Evolutionary conservation across 2,329 filamentous ascomycete genomes (phyloP).

Genomic region (Aspergillus fumigatiaffinis): DNA sequence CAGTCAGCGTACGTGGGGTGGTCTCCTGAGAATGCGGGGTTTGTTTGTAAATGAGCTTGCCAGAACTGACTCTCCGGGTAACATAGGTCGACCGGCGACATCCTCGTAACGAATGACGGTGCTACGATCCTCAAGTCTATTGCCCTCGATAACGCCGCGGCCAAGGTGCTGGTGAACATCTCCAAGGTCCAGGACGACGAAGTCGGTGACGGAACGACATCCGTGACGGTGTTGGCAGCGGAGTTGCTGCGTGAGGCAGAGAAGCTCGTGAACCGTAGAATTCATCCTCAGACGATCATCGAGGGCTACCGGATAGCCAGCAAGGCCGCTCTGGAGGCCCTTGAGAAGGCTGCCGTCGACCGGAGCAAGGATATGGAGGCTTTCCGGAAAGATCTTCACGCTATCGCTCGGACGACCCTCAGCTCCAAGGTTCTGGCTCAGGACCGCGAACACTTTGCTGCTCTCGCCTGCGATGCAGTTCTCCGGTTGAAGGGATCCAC

Average conservation of each 20-base stretch:
- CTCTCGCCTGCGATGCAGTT: conserved; percentile 86
- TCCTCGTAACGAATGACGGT: conserved; percentile 98
- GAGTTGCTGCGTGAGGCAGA: conserved; percentile 95
- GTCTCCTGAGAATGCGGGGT: conserved; percentile 13
- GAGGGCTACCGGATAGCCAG: conserved; percentile 98
- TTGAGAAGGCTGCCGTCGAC: conserved; percentile 82
- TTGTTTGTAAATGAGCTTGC: conserved; percentile 1
- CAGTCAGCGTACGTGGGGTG: conserved; percentile 73
- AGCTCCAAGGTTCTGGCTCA: conserved; percentile 96
- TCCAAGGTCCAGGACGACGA: conserved; percentile 99
- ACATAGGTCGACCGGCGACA: conserved; percentile 81
- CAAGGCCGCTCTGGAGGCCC: conserved; percentile 75
- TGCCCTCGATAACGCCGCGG: conserved; percentile 94
- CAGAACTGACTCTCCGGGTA: conserved; percentile 11
- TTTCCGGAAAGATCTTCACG: conserved; percentile 83
- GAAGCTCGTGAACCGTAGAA: conserved; percentile 96
- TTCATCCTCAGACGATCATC: conserved; percentile 98
- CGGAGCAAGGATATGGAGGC: conserved; percentile 77
- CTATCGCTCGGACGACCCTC: conserved; percentile 90
- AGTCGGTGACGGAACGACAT: conserved; percentile 96
- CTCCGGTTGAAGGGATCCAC: conserved; percentile 84
- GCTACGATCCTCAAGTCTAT: conserved; percentile 98
- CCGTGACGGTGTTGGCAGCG: conserved; percentile 91
- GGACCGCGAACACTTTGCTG: conserved; percentile 86
- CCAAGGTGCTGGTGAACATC: conserved; percentile 98